Conservation (phyloP, 257 asterid genomes). For the Capsicum pubescens region DNA sequence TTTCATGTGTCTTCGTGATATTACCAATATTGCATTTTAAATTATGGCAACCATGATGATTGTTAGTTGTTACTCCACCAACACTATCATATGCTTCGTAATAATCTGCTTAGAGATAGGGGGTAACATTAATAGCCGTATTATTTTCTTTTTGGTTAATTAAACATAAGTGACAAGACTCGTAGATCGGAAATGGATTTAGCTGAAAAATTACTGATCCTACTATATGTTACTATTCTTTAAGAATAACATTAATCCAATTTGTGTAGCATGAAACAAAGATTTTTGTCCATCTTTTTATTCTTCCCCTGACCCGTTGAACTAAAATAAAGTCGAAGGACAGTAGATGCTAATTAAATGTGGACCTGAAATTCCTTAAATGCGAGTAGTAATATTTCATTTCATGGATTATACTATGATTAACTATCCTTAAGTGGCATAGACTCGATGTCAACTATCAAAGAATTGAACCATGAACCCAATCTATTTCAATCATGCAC, state of each 20-base stretch:
- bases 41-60: conserved; percentile 19
- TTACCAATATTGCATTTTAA: not conserved
- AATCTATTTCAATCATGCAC: too few relatives aligned
- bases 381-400: not conserved
- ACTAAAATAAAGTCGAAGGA: not conserved
- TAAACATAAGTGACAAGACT: not conserved
- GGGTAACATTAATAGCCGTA: not conserved
- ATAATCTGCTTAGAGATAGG: conserved; percentile 18
- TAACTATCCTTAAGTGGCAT: not conserved
- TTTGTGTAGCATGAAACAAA: not conserved
- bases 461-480: not conserved
- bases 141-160: not conserved
- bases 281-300: not conserved
- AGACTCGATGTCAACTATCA: not conserved
- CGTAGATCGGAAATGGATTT: not conserved
- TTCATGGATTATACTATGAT: not conserved
- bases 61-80: conserved; percentile 41
- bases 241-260: not conserved
- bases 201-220: not conserved
- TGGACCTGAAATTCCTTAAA: not conserved
- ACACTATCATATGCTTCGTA: conserved; percentile 36
- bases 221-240: not conserved
- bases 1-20: not conserved
- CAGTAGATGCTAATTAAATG: not conserved
- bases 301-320: not conserved